Evolutionary conservation across 345 rosid genomes (phyloP).

Genomic region (Ceriops decandra): DNA sequence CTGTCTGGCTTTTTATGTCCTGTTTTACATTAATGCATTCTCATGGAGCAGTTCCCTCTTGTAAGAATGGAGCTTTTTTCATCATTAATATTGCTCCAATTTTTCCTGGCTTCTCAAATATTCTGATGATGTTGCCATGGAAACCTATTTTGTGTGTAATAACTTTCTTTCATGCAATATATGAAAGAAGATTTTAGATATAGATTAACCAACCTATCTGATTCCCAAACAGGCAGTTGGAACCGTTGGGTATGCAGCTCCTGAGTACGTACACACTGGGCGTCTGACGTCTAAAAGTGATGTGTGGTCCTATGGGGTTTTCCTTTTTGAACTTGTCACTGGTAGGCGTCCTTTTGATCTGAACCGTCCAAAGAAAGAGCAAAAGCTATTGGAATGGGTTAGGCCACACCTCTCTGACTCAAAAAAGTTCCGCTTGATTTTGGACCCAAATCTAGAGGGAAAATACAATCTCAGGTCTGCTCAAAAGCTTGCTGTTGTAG

Average conservation of each 20-base stretch:
- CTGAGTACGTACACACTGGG: constrained; percentile 83
- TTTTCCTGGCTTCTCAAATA: too few relatives aligned
- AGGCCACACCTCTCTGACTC: constrained; percentile 68
- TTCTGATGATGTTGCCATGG: too few relatives aligned
- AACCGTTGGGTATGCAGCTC: constrained; percentile 95
- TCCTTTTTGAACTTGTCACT: constrained; percentile 84
- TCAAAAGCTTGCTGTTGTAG: constrained; percentile 67
- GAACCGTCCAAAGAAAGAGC: constrained; percentile 78
- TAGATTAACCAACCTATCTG: not conserved
- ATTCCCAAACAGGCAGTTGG: constrained; percentile 63
- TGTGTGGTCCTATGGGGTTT: constrained; percentile 90
- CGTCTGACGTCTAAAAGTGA: constrained; percentile 79
- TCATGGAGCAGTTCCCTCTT: too few relatives aligned
- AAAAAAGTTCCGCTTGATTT: constrained; percentile 62
- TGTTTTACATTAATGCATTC: too few relatives aligned
- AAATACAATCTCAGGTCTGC: constrained; percentile 60
- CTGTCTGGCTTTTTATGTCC: too few relatives aligned
- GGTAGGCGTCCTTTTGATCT: constrained; percentile 83
- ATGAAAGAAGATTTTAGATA: constrained; percentile 1
- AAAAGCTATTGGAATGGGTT: constrained; percentile 89
- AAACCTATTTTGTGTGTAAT: too few relatives aligned
- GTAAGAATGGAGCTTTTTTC: too few relatives aligned
- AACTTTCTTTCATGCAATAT: not conserved
- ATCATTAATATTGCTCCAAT: too few relatives aligned
- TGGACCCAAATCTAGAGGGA: constrained; percentile 84